These are phyloP conservation scores for Fusarium armeniacum DNA, from an alignment of 2,329 filamentous ascomycete species.

Conservation along the genomic window DNA sequence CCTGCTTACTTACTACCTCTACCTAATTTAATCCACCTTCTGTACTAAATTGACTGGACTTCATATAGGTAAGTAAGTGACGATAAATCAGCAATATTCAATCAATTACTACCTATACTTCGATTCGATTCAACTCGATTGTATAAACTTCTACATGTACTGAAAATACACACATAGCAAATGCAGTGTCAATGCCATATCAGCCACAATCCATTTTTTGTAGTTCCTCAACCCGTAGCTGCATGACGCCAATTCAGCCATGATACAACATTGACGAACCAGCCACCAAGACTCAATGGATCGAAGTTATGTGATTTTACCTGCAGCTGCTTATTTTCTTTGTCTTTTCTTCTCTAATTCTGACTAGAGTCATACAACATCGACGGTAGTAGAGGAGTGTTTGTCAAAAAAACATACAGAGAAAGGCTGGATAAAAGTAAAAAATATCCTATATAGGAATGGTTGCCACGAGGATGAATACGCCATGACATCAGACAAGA, in stretches of 20 bases:
- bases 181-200: constrained; percentile 4
- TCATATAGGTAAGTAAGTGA: neutral
- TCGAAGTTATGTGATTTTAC: constrained; percentile 8
- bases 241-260: constrained; percentile 37
- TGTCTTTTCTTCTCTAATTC: neutral
- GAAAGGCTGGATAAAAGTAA: neutral
- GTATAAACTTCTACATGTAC: neutral
- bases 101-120: neutral
- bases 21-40: too few relatives aligned
- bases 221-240: constrained; percentile 13
- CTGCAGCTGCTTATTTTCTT: constrained; percentile 2
- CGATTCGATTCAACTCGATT: neutral
- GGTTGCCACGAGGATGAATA: constrained; percentile 34
- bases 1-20: too few relatives aligned
- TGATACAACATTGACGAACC: constrained; percentile 34
- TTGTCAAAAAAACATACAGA: neutral
- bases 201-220: constrained; percentile 11
- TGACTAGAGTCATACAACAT: constrained; percentile 22
- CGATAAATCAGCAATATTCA: neutral
- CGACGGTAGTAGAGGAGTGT: constrained; percentile 20
- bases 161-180: neutral
- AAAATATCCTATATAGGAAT: constrained; percentile 14
- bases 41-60: neutral
- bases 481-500: constrained; percentile 40
- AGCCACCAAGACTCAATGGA: constrained; percentile 6